These are phyloP conservation scores for Guadua angustifolia DNA, from an alignment of 176 grass and related monocot genomes.

Conservation along the genomic window DNA sequence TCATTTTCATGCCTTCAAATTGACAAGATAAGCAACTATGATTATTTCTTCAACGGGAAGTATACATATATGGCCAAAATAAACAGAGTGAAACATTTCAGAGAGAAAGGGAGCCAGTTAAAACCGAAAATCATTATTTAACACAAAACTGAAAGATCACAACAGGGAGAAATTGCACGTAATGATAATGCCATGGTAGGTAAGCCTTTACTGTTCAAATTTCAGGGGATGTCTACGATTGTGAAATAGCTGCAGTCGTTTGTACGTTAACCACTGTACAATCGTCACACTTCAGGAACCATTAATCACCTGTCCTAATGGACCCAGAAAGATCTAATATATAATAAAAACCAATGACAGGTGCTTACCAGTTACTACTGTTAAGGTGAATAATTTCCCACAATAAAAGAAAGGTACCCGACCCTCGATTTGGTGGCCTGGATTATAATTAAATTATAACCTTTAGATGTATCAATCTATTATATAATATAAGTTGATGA, in stretches of 20 bases:
- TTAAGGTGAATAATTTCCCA: neutral
- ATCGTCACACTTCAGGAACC: neutral
- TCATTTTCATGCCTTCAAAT: neutral
- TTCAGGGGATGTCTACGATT: neutral
- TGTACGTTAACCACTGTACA: neutral
- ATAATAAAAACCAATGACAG: too few relatives aligned
- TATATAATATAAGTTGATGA: neutral
- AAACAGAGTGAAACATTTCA: neutral
- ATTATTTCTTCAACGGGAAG: neutral
- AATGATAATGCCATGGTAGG: neutral
- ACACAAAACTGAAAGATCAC: neutral
- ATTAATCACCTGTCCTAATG: neutral
- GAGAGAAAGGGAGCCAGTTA: neutral
- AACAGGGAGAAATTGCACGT: neutral
- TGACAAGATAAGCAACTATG: neutral
- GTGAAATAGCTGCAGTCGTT: neutral
- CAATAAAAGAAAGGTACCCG: neutral
- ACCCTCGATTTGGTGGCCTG: too few relatives aligned
- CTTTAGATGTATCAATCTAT: neutral
- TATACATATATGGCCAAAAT: neutral
- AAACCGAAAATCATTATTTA: neutral
- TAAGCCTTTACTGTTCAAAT: neutral
- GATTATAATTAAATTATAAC: too few relatives aligned
- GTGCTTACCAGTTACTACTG: too few relatives aligned
- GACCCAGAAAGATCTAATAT: too few relatives aligned